These are phyloP conservation scores for Talaromyces nanjingensis DNA, from an alignment of 495 filamentous ascomycete species.

Conservation along the genomic window DNA sequence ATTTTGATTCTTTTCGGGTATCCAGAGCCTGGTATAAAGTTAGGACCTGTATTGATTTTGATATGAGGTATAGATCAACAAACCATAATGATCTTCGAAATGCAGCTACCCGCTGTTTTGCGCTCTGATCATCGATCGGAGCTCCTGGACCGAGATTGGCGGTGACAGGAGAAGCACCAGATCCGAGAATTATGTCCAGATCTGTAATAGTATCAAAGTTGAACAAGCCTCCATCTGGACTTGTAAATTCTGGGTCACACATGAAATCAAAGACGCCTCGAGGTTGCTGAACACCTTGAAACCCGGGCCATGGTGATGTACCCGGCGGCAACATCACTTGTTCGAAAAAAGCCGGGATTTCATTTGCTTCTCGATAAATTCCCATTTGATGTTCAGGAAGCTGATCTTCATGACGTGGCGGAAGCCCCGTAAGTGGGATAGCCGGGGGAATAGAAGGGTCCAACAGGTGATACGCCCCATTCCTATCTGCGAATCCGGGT, in stretches of 20 bases:
- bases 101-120: constrained; percentile 17
- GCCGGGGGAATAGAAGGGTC: neutral
- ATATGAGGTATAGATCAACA: neutral
- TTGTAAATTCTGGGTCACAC: constrained; percentile 16
- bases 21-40: constrained; percentile 18
- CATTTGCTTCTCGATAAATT: constrained; percentile 13
- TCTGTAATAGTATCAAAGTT: constrained; percentile 17
- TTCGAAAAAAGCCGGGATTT: constrained; percentile 23
- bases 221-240: constrained; percentile 16
- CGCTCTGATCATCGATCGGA: constrained; percentile 13
- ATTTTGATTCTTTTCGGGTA: constrained; percentile 23
- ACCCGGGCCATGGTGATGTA: neutral
- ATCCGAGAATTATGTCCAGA: constrained; percentile 13
- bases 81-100: constrained; percentile 23
- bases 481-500: neutral
- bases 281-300: constrained; percentile 17
- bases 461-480: neutral
- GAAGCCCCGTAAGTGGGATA: constrained; percentile 8
- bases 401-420: neutral
- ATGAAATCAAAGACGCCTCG: constrained; percentile 22
- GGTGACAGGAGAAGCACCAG: neutral
- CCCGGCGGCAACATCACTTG: constrained; percentile 17
- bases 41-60: neutral
- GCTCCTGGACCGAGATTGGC: neutral
- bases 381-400: constrained; percentile 13